Conservation (phyloP, 2,329 filamentous ascomycete species). For the Leptographium radiaticola region DNA sequence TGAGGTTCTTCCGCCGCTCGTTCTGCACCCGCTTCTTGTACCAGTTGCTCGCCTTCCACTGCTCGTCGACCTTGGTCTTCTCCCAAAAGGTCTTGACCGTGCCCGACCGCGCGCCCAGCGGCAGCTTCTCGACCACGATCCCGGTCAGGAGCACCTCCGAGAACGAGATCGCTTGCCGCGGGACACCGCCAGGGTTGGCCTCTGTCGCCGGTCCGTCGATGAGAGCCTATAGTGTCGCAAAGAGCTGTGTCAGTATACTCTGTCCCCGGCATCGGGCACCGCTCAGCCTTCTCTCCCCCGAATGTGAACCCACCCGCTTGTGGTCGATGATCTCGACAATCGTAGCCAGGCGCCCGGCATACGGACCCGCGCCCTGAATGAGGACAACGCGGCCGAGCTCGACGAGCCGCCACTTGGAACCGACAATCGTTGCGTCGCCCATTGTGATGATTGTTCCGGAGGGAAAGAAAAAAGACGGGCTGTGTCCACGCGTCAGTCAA, state of each 20-base stretch:
- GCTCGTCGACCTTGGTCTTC: constrained; percentile 78
- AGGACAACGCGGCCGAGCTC: constrained; percentile 97
- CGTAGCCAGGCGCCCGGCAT: constrained; percentile 73
- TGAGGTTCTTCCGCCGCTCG: constrained; percentile 78
- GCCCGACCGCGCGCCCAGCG: constrained; percentile 71
- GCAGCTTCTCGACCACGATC: constrained; percentile 74
- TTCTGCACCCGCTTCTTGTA: constrained; percentile 84
- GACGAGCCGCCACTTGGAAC: constrained; percentile 85
- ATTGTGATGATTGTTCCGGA: constrained; percentile 40
- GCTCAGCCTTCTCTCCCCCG: neutral
- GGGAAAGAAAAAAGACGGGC: neutral
- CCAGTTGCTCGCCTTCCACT: constrained; percentile 86
- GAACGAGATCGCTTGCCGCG: constrained; percentile 77
- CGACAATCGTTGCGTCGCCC: constrained; percentile 71
- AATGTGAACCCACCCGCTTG: constrained; percentile 77
- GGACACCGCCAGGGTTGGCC: constrained; percentile 57
- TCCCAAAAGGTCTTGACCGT: constrained; percentile 83
- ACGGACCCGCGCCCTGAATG: constrained; percentile 67
- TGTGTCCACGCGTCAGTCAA: no score
- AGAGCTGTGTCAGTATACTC: constrained; percentile 2
- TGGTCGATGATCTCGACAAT: constrained; percentile 99
- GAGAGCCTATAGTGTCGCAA: constrained; percentile 53
- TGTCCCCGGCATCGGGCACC: neutral
- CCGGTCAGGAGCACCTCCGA: constrained; percentile 77
- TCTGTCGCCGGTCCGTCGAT: constrained; percentile 87